Evolutionary conservation across 163 green algal genomes (phyloP), one percentile per base, ranked within the genome.

Genomic region (Scenedesmus sp.): DNA sequence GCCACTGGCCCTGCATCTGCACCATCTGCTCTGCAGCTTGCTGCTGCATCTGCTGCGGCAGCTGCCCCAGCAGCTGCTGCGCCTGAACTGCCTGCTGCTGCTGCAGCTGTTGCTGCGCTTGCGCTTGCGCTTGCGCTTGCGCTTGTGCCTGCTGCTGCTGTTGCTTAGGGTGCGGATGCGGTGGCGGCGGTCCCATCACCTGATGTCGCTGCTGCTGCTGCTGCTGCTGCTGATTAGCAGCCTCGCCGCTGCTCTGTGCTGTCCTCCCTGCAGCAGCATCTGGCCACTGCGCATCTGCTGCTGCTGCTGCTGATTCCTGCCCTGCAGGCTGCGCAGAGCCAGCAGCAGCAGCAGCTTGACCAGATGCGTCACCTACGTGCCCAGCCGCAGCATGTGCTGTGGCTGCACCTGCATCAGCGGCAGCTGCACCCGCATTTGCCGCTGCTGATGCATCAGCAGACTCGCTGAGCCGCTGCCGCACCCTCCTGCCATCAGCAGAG

Each of bases 91-190:
- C 55, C 55, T 85, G 46, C 77, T 85, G 77, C 77, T 70, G 55
- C n/a, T 70, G 55, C 60, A 26, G 13, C 34, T 81, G 60, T 62
- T 64, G 60, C 59, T n/a, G 20, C n/a, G 20, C 18, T 8, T 57
- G 59, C 18, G 26, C 5, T 54, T 70, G 82, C 7, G 20, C 54
- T 12, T 20, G n/a, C 5, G 20, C 23, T 54, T 55, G 12, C 67
- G 82, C 62, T n/a, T 82, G 59, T 57, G 81, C 62, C 59, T 82
- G 59, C 64, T 89, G 60, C 62, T 81, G 84, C 84, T 82, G 85
- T 34, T 52, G 59, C 84, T 57, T 56, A 12, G 46, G 81, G 55
- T 56, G 81, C 4, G 55, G 55, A 46, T 86, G 81, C 34, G 81
- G 81, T 62, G 81, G 81, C 13, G 81, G 81, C 2, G 81, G 81